These are phyloP conservation scores for Stachybotrys echinatus DNA, from an alignment of 2,329 filamentous ascomycete species.

Conservation along the genomic window DNA sequence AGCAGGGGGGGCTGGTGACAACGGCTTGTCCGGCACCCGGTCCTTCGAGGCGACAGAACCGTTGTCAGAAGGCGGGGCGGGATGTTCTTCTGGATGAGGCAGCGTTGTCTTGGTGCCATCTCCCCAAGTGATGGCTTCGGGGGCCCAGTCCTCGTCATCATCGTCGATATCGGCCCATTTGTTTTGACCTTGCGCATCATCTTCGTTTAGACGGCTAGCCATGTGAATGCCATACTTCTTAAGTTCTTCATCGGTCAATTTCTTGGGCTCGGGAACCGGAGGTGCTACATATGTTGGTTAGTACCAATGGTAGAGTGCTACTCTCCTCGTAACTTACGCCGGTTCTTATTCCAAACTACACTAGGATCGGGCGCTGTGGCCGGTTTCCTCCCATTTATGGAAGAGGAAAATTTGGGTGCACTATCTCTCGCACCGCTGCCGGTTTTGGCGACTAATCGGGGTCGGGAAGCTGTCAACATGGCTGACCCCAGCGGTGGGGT, in stretches of 20 bases:
- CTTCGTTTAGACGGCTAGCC: conserved; percentile 70
- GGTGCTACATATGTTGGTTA: conserved; percentile 37
- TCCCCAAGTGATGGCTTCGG: conserved; percentile 81
- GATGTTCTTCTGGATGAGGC: conserved; percentile 53
- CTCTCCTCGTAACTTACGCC: conserved; percentile 50
- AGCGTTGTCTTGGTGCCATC: conserved; percentile 80
- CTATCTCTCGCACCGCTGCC: conserved; percentile 55
- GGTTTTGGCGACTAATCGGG: conserved; percentile 71
- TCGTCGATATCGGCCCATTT: conserved; percentile 92
- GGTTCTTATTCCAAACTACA: conserved; percentile 86
- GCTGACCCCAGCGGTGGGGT: conserved; percentile 40
- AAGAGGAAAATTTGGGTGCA: conserved; percentile 32
- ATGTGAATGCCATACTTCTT: conserved; percentile 85
- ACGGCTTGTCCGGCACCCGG: conserved; percentile 34
- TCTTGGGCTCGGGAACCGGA: conserved; percentile 67
- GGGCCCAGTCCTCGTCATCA: conserved; percentile 82
- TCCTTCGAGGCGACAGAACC: conserved; percentile 11
- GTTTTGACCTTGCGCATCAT: conserved; percentile 67
- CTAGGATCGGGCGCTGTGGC: conserved; percentile 62
- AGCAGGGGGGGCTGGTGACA: conserved; percentile 33
- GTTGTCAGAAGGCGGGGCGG: conserved; percentile 21
- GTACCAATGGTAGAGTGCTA: conserved; percentile 8
- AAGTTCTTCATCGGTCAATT: conserved; percentile 81
- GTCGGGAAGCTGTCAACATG: conserved; percentile 51
- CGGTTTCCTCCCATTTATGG: conserved; percentile 52